Evolutionary conservation across 176 grass and related monocot genomes (phyloP).

Genomic region (Ananas comosus): DNA sequence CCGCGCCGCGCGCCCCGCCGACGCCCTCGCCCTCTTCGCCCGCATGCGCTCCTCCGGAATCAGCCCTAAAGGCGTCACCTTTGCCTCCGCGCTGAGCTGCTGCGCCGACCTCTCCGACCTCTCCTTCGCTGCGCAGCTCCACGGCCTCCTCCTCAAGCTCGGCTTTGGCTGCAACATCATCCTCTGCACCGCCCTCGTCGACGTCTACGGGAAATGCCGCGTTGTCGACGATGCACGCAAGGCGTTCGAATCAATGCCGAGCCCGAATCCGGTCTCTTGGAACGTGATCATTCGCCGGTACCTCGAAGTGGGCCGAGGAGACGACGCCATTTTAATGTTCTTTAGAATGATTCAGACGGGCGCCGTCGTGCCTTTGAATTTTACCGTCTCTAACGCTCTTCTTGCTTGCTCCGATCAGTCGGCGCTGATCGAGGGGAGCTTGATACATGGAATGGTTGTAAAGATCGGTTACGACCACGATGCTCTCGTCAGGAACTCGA

Average conservation of each 20-base stretch:
- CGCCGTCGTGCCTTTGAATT: slow-evolving; percentile 48
- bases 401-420: slow-evolving; percentile 52
- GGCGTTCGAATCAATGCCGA: slow-evolving; percentile 52
- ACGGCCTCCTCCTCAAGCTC: slow-evolving; percentile 45
- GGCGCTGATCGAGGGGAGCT: slow-evolving; percentile 46
- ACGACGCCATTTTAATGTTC: slow-evolving; percentile 64
- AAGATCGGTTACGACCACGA: slow-evolving; percentile 48
- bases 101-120: slow-evolving; percentile 45
- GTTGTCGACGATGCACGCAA: slow-evolving; percentile 38
- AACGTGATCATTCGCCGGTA: slow-evolving; percentile 76
- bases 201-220: slow-evolving; percentile 62
- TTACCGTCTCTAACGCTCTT: slow-evolving; percentile 63
- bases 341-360: slow-evolving; percentile 54
- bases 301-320: slow-evolving; percentile 52
- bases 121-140: slow-evolving; percentile 44
- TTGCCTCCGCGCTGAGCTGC: slow-evolving; percentile 57
- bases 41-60: slow-evolving; percentile 35
- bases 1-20: slow-evolving; percentile 3
- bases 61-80: slow-evolving; percentile 57
- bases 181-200: slow-evolving; percentile 57
- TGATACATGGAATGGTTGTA: slow-evolving; percentile 45
- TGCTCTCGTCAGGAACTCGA: slow-evolving; percentile 33
- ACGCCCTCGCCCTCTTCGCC: slow-evolving; percentile 40
- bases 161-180: slow-evolving; percentile 62
- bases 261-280: slow-evolving; percentile 70